These are phyloP conservation scores for Xylariomycetidae sp. DNA, from an alignment of 2,329 filamentous ascomycete species.

Conservation along the genomic window DNA sequence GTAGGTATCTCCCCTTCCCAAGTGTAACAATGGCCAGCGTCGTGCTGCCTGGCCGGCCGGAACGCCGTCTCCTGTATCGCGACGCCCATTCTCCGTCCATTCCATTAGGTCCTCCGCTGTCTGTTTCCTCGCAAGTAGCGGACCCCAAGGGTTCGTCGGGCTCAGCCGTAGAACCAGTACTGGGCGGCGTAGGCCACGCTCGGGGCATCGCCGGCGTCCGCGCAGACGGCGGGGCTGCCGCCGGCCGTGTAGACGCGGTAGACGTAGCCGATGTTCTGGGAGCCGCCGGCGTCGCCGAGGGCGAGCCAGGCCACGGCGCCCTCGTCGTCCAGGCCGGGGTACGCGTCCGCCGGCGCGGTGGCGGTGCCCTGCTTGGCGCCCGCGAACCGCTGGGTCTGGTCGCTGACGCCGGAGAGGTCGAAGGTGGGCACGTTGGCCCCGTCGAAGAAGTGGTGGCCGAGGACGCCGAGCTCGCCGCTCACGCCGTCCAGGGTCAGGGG, in stretches of 20 bases:
- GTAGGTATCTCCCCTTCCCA: too few species aligned
- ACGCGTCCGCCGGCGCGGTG: conserved; percentile 44
- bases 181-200: conserved; percentile 51
- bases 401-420: conserved; percentile 37
- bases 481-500: conserved; percentile 31
- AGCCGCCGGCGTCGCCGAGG: conserved; percentile 36
- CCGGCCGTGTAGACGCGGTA: conserved; percentile 53
- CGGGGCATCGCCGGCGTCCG: conserved; percentile 31
- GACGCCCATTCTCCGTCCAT: too few species aligned
- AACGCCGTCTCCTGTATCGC: too few species aligned
- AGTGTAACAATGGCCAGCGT: too few species aligned
- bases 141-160: too few species aligned
- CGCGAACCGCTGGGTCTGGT: conserved; percentile 35
- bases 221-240: conserved; percentile 40
- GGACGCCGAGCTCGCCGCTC: conserved; percentile 30
- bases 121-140: too few species aligned
- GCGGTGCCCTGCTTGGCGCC: conserved; percentile 43
- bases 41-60: too few species aligned
- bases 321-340: conserved; percentile 39
- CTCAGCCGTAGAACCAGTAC: conserved; percentile 50
- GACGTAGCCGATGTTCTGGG: conserved; percentile 33
- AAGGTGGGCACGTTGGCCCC: conserved; percentile 50
- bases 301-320: conserved; percentile 51
- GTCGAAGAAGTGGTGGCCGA: conserved; percentile 66
- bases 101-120: too few species aligned